Evolutionary conservation across 805 yeast genomes (phyloP), one percentile per base, ranked within the genome.

Genomic region (Tetrapisispora fleetii): DNA sequence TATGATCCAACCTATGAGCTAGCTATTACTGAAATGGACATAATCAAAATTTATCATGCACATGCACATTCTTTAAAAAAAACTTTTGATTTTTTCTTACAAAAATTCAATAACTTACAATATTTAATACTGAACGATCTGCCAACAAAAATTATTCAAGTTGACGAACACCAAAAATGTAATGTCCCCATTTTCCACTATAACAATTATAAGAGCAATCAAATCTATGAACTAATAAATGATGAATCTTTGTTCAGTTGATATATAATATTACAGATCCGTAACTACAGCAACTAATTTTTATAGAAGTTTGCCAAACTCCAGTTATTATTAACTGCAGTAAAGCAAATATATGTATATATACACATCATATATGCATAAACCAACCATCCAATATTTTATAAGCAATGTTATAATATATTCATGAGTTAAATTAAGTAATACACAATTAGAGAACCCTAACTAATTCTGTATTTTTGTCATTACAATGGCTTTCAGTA

Each of bases 91-190:
- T 67, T 59, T 37, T 64, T 69, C 49, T 45, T 63, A 7, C 51
- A 51, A 16, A 44, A 53, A 6, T 67, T 67, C 49, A 58, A 62
- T 3, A 52, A 55, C 2, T 50, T 70, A 35, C 50, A 62, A 46
- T 68, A 60, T 38, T 47, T 70, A 43, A 62, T 62, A 1, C 45
- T 69, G 13, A 68, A 68, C 45, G 71, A 65, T 40, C 47, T 67
- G 16, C 64, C 71, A 1, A 63, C 70, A 2, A 51, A 57, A 39
- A 48, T 67, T 8, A 43, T 54, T 18, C 53, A 58, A 37, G 55
- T 55, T 16, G 62, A 58, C 22, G 60, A 53, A 27, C 53, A 54
- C 16, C 68, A 64, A 52, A 56, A 43, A 43, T 60, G 60, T 46
- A 61, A 58, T 37, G 45, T 58, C 13, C 68, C 68, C 9, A 43